A percentile compares a stretch with the other conserved stretches of the same genome.
These are phyloP conservation scores for Polymyxa betae DNA, from an alignment of 208 protist genomes.

Conservation along the genomic window DNA sequence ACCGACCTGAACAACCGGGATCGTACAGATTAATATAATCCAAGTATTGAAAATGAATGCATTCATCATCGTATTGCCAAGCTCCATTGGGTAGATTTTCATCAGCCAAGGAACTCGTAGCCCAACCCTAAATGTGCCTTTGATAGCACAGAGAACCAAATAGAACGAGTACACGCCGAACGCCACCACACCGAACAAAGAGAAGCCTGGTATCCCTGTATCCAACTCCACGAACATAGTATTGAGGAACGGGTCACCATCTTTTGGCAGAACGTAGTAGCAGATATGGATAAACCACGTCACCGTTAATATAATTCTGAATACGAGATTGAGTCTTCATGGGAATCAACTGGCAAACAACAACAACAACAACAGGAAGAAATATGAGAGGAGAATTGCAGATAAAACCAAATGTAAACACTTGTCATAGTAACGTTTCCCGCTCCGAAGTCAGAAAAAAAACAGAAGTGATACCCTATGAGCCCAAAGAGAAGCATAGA, in stretches of 20 bases:
- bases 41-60: conserved; percentile 88
- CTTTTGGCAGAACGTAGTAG: conserved; percentile 63
- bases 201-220: conserved; percentile 68
- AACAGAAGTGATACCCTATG: conserved; percentile 23
- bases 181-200: conserved; percentile 79
- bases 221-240: conserved; percentile 77
- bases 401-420: conserved; percentile 31
- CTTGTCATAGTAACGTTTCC: not conserved
- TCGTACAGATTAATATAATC: conserved; percentile 82
- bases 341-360: not conserved
- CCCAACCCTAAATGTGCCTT: conserved; percentile 26
- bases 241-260: conserved; percentile 79
- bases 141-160: conserved; percentile 80
- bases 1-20: conserved; percentile 84
- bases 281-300: conserved; percentile 60
- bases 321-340: not conserved
- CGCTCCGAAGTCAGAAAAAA: not conserved
- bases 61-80: conserved; percentile 86
- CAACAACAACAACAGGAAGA: too few relatives aligned
- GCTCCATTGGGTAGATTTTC: conserved; percentile 65
- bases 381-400: conserved; percentile 56
- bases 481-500: conserved; percentile 53
- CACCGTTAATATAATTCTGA: conserved; percentile 54
- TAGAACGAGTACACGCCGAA: conserved; percentile 84
- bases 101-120: not conserved